Evolutionary conservation across 2,329 filamentous ascomycete species (phyloP).

Genomic region (Epichloe glyceriae): DNA sequence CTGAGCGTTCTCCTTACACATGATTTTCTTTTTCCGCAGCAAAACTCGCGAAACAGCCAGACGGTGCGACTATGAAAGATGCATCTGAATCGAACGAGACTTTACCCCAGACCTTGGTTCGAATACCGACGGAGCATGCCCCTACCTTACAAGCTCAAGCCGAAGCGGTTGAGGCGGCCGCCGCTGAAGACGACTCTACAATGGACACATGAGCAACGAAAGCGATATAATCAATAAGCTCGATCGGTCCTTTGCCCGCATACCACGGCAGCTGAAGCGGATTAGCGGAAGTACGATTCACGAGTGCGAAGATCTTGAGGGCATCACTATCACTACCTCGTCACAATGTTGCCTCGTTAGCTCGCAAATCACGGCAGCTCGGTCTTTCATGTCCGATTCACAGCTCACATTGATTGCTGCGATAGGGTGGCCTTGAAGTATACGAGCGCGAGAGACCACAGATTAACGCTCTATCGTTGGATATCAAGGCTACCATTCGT

Average conservation of each 20-base stretch:
- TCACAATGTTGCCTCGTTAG: not conserved
- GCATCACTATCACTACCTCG: not conserved
- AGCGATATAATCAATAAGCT: not conserved
- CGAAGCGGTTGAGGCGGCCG: conserved; percentile 33
- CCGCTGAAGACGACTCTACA: conserved; percentile 24
- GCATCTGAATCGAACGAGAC: conserved; percentile 27
- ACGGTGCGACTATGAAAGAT: conserved; percentile 21
- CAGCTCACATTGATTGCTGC: not conserved
- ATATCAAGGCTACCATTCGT: not conserved
- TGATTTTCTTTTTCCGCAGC: conserved; percentile 28
- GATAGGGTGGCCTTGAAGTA: not conserved
- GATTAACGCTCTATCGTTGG: not conserved
- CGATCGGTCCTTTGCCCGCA: not conserved
- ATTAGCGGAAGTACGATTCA: not conserved
- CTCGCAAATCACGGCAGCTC: not conserved
- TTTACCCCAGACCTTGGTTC: conserved; percentile 69
- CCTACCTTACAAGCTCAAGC: conserved; percentile 49
- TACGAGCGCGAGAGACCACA: not conserved
- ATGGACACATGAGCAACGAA: conserved; percentile 2
- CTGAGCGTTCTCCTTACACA: conserved; percentile 5
- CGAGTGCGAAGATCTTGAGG: not conserved
- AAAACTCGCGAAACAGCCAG: conserved; percentile 52
- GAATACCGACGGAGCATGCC: conserved; percentile 71
- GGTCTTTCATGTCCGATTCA: not conserved
- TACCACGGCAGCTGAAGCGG: not conserved